Evolutionary conservation across 768 basidiomycete genomes (phyloP), one percentile per base, ranked within the genome.

Genomic region (Lentinula raphanica): DNA sequence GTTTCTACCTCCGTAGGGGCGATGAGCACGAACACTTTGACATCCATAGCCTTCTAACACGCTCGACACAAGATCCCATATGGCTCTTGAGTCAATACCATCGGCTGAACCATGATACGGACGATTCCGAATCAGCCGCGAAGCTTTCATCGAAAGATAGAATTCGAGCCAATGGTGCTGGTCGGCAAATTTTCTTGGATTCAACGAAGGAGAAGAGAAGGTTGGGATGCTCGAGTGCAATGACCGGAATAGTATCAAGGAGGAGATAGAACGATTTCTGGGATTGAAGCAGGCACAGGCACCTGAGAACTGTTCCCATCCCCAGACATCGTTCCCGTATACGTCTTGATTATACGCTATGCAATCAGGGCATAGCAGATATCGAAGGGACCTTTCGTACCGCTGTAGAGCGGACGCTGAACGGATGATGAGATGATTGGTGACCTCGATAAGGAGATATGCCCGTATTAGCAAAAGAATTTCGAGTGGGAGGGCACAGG

Each of bases 401-500:
- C 62, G 63, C 21, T 64, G 61, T 45, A 84, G 73, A 42, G 79
- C 77, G 25, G 66, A 59, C 19, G 72, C 67, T 28, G 83, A 82
- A 32, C 72, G 70, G 45, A 64, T 63, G 59, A 80, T 69, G 59
- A 80, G 74, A 25, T 75, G 66, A 25, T 65, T 64, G 17, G 79
- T 76, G 60, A 83, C 67, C 23, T 68, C 55, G 5, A 76, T 72
- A 57, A 80, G 70, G 35, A 85, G 74, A 45, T 77, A 71, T 17
- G 69, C 68, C 45, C 84, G 81, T 59, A 86, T 77, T 63, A 77
- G 62, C 36, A 82, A 72, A 42, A 84, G 73, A n/a, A 85, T 61
- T 60, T 86, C 84, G 21, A 75, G 62, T 15, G 84, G 84, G 21
- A 85, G 67, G 17, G 63, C 56, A 0, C 60, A 54, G 39, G 58